Conservation (phyloP, 2,329 filamentous ascomycete species). For the Aspergillus ochraceoroseus region DNA sequence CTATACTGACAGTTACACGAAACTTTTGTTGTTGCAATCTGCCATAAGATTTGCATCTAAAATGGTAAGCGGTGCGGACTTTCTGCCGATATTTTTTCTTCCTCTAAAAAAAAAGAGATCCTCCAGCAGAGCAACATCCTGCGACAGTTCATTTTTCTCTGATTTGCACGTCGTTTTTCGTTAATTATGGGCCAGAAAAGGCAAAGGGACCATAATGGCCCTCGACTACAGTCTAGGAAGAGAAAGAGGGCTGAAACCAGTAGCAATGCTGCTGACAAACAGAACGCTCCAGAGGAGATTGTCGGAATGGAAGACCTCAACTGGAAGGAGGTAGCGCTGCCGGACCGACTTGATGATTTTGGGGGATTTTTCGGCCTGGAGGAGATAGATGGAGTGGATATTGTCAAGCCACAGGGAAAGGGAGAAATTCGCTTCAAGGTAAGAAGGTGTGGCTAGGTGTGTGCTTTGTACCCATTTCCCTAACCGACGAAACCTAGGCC, state of each 20-base stretch:
- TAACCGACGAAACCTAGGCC: constrained; percentile 26
- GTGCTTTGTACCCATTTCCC: too few relatives aligned
- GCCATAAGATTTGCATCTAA: constrained; percentile 36
- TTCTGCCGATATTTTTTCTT: constrained; percentile 39
- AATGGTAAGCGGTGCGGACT: constrained; percentile 22
- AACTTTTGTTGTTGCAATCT: too few relatives aligned
- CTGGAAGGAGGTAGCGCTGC: constrained; percentile 62
- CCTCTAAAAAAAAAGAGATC: constrained; percentile 7
- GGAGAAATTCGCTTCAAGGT: constrained; percentile 45
- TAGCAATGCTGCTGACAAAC: constrained; percentile 15
- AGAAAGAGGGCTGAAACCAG: constrained; percentile 29
- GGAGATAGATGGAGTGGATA: constrained; percentile 83
- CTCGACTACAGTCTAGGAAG: constrained; percentile 33
- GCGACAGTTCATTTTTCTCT: constrained; percentile 7
- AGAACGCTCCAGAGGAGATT: constrained; percentile 25
- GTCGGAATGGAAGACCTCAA: constrained; percentile 50
- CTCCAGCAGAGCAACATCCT: constrained; percentile 1
- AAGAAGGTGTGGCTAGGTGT: constrained; percentile 10
- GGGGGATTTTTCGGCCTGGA: constrained; percentile 90
- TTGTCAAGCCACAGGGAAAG: constrained; percentile 62
- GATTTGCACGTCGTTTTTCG: background rate
- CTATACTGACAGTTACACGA: too few relatives aligned
- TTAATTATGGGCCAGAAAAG: constrained; percentile 37
- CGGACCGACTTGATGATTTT: constrained; percentile 78
- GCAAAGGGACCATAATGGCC: constrained; percentile 30